Conservation (phyloP, 495 filamentous ascomycete genomes). For the Chaetomium fimeti region DNA sequence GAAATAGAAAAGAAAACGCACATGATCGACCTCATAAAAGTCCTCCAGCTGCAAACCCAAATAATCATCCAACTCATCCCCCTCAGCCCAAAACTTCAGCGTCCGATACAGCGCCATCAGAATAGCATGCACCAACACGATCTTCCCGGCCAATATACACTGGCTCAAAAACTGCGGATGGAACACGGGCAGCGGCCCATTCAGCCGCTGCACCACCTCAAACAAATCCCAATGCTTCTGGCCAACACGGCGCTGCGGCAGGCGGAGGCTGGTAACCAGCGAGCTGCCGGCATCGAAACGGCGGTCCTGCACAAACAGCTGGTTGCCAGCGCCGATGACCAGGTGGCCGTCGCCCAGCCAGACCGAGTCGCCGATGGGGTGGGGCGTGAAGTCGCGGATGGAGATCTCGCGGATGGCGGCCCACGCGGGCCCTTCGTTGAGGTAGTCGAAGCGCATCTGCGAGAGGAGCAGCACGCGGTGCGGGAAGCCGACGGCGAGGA, state of each 20-base stretch:
- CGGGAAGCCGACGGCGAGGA: constrained; percentile 87
- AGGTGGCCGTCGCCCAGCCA: constrained; percentile 85
- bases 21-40: constrained; percentile 56
- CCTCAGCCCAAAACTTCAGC: constrained; percentile 79
- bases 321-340: constrained; percentile 86
- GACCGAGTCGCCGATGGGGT: constrained; percentile 88
- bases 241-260: constrained; percentile 50
- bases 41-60: constrained; percentile 68
- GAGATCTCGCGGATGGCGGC: constrained; percentile 76
- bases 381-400: constrained; percentile 78
- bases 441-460: constrained; percentile 91
- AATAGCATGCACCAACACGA: constrained; percentile 67
- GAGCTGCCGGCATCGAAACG: constrained; percentile 62
- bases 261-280: constrained; percentile 62
- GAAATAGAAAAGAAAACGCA: constrained; percentile 14
- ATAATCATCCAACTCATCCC: constrained; percentile 78
- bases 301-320: constrained; percentile 84
- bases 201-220: constrained; percentile 74
- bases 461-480: constrained; percentile 81
- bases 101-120: constrained; percentile 72
- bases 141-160: constrained; percentile 81
- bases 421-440: constrained; percentile 89
- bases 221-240: constrained; percentile 61
- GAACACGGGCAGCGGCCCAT: constrained; percentile 85
- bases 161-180: constrained; percentile 92